Base-by-base conservation (phyloP, 2,329 filamentous ascomycete genomes). In the Colletotrichum costaricense region DNA sequence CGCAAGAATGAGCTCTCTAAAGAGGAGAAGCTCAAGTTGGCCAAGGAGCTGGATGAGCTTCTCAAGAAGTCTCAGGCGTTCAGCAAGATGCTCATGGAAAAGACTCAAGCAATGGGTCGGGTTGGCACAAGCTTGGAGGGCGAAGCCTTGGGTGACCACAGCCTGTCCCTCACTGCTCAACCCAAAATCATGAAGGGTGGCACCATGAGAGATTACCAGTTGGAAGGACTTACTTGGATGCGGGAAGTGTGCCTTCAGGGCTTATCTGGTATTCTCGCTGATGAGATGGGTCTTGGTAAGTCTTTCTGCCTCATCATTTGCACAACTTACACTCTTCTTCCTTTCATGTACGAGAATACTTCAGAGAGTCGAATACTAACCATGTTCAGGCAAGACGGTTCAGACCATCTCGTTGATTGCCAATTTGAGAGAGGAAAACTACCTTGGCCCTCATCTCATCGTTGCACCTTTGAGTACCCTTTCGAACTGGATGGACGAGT, bases 401-500 rank as follows among this genome's bases (percentile, higher is more conserved):
- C 95, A 98, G 79, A 95, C 95, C 0, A 97, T 98, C 52, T 92
- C 95, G 0, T 88, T 98, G 75, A 92, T 98, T 52, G 96, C 96
- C 0, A 91, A 97, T 74, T 86, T 98, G 16, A 92, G 96, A 76
- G 95, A 98, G 78, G 93, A 96, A 76, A 94, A 96, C 60, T 95
- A 97, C 64, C 85, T 90, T 2, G 97, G 97, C 0, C 97, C 97
- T 0, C 97, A 98, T 79, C 84, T 99, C 26, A 95, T 99, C 66
- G 93, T 97, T 7, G 95, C 95, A 0, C 97, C 97, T 0, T 83
- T 98, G 4, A 98, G 95, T 79, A 98, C 97, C 0, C 88, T 98
- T 0, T 95, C 93, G 52, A 99, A 98, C 80, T 99, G 97, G 97
- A 92, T 98, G 55, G 94, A 97, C 55, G 97, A 99, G 79, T 98